These are phyloP conservation scores for Sarocladiaceae sp. DNA, from an alignment of 2,329 filamentous ascomycete species.

Conservation along the genomic window DNA sequence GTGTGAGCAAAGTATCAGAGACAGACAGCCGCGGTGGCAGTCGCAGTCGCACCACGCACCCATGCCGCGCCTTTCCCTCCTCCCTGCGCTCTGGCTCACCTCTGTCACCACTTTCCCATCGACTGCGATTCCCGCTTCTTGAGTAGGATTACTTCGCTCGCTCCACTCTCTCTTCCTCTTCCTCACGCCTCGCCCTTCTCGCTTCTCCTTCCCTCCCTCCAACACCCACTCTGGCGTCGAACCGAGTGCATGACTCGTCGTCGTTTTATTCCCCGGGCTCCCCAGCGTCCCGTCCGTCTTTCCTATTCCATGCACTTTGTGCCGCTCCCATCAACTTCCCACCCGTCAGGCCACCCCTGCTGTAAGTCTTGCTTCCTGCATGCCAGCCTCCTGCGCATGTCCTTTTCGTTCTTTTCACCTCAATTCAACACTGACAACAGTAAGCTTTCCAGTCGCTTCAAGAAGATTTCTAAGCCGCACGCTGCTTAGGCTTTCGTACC, in stretches of 20 bases:
- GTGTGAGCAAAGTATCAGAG: too few species aligned
- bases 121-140: slow-evolving; percentile 4
- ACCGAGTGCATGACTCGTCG: slow-evolving; percentile 6
- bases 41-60: neutral
- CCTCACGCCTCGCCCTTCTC: slow-evolving; percentile 6
- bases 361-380: slow-evolving; percentile 4
- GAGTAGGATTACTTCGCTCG: slow-evolving; percentile 8
- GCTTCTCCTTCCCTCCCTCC: neutral
- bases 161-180: slow-evolving; percentile 8
- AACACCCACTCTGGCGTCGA: neutral
- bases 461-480: too few species aligned
- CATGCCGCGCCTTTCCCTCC: neutral
- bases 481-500: too few species aligned
- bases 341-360: neutral
- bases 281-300: neutral
- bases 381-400: slow-evolving; percentile 1
- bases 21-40: neutral
- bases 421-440: neutral
- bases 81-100: neutral
- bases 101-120: too few species aligned
- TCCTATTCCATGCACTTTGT: slow-evolving; percentile 8
- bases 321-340: slow-evolving; percentile 5
- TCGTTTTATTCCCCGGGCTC: neutral
- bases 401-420: neutral
- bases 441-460: neutral